phyloP scores from a whole-genome alignment of 2,329 filamentous ascomycete genomes.

The Knoxdaviesia proteae region DNA sequence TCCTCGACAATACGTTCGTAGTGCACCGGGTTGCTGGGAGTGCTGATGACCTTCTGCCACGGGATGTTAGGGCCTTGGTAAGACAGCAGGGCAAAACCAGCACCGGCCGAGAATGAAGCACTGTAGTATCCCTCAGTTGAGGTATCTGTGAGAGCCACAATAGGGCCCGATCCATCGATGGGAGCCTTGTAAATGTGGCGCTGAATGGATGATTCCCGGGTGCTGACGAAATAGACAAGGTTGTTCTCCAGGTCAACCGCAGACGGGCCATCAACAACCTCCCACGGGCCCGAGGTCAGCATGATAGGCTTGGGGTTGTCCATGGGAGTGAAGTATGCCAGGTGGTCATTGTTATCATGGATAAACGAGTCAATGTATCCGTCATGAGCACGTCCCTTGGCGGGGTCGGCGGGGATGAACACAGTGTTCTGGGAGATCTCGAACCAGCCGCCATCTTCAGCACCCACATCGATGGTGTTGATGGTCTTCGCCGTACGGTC shows the following conservation, averaged over 20 bases:
- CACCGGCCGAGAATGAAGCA: slow-evolving; percentile 64
- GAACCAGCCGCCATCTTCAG: slow-evolving; percentile 92
- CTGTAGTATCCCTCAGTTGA: slow-evolving; percentile 57
- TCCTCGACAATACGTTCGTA: slow-evolving; percentile 59
- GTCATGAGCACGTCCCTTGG: slow-evolving; percentile 55
- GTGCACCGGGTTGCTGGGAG: slow-evolving; percentile 41
- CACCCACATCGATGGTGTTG: slow-evolving; percentile 55
- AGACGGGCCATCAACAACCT: slow-evolving; percentile 70
- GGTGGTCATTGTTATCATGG: slow-evolving; percentile 67
- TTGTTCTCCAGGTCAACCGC: slow-evolving; percentile 71
- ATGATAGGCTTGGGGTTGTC: slow-evolving; percentile 65
- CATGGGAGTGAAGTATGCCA: slow-evolving; percentile 81
- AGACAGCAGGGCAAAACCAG: slow-evolving; percentile 64
- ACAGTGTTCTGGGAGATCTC: slow-evolving; percentile 75
- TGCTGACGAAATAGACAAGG: slow-evolving; percentile 75
- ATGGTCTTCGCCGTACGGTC: slow-evolving; percentile 57
- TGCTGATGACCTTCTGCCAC: slow-evolving; percentile 78
- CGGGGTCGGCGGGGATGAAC: slow-evolving; percentile 67
- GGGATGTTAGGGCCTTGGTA: slow-evolving; percentile 74
- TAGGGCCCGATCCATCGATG: slow-evolving; percentile 48
- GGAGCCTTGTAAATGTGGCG: slow-evolving; percentile 82
- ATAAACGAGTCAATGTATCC: slow-evolving; percentile 89
- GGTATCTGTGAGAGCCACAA: slow-evolving; percentile 55
- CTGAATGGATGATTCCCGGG: slow-evolving; percentile 72
- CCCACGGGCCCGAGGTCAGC: slow-evolving; percentile 79